phyloP scores from a whole-genome alignment of 2,329 filamentous ascomycete genomes.

The Aureobasidium zeae region DNA sequence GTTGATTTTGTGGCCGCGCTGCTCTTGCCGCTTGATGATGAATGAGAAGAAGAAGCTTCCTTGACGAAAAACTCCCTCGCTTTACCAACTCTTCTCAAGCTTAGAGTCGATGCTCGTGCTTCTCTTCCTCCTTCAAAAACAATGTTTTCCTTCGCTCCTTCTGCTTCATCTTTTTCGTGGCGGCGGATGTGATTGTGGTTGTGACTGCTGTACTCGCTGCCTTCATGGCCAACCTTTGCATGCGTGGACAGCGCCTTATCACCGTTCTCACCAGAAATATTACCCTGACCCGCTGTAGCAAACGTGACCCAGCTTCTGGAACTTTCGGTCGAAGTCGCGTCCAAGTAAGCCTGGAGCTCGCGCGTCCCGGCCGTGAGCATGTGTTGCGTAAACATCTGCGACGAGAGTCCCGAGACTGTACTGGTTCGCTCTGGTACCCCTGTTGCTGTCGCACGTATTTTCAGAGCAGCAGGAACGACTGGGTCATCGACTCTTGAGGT shows the following conservation, averaged over 20 bases:
- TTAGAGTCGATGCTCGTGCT: background rate
- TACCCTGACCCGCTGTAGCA: background rate
- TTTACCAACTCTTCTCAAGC: slow-evolving; percentile 5
- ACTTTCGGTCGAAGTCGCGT: background rate
- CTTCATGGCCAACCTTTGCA: background rate
- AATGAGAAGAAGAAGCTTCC: no score
- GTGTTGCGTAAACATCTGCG: slow-evolving; percentile 8
- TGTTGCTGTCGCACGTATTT: background rate
- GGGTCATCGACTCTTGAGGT: no score
- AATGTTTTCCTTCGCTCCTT: background rate
- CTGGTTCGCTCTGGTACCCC: background rate
- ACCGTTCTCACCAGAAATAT: no score
- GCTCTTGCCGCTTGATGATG: background rate
- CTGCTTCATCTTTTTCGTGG: background rate
- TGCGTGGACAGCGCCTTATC: no score
- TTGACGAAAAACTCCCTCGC: slow-evolving; percentile 6
- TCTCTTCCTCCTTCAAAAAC: background rate
- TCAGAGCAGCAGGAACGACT: no score
- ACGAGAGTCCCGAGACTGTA: slow-evolving; percentile 6
- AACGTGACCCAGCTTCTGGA: slow-evolving; percentile 1
- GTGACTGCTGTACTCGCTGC: slow-evolving; percentile 5
- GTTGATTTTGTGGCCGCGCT: background rate
- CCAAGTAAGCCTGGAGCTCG: slow-evolving; percentile 9
- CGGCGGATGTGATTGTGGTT: no score
- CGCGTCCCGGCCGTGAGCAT: slow-evolving; percentile 6